Evolutionary conservation across 257 asterid species (phyloP).

Genomic region (Ocimum tenuiflorum): DNA sequence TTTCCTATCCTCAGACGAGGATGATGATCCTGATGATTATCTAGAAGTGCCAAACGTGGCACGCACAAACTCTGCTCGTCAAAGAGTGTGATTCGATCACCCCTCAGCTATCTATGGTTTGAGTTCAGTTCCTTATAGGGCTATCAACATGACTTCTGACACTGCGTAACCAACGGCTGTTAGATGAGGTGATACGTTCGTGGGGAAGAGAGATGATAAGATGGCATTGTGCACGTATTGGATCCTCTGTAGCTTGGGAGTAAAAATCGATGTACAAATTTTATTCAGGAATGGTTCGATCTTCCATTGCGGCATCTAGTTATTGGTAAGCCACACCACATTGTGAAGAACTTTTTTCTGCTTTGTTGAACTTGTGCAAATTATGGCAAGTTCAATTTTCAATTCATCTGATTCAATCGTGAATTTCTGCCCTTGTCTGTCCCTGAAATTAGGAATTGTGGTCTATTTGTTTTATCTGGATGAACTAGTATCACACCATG

Average conservation of each 20-base stretch:
- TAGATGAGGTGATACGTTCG: neutral
- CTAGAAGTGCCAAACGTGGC: constrained; percentile 39
- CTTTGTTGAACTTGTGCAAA: neutral
- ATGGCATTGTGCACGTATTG: neutral
- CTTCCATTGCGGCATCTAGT: neutral
- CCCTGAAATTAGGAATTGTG: too few species aligned
- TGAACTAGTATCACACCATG: too few species aligned
- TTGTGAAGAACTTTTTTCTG: neutral
- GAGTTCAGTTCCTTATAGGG: neutral
- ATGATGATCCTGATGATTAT: constrained; percentile 72
- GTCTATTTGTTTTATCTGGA: too few species aligned
- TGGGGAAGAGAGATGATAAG: neutral
- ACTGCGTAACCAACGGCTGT: neutral
- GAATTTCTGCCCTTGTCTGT: too few species aligned
- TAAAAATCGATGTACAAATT: neutral
- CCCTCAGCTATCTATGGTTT: neutral
- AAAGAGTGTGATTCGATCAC: constrained; percentile 36
- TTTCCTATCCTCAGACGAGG: constrained; percentile 80
- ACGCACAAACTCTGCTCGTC: constrained; percentile 44
- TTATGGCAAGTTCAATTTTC: neutral
- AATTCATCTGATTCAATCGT: too few species aligned
- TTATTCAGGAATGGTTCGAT: neutral
- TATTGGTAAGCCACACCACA: neutral
- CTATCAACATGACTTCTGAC: neutral
- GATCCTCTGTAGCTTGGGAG: neutral